phyloP scores from a whole-genome alignment of 768 basidiomycete genomes.

The Termitomyces sp. region DNA sequence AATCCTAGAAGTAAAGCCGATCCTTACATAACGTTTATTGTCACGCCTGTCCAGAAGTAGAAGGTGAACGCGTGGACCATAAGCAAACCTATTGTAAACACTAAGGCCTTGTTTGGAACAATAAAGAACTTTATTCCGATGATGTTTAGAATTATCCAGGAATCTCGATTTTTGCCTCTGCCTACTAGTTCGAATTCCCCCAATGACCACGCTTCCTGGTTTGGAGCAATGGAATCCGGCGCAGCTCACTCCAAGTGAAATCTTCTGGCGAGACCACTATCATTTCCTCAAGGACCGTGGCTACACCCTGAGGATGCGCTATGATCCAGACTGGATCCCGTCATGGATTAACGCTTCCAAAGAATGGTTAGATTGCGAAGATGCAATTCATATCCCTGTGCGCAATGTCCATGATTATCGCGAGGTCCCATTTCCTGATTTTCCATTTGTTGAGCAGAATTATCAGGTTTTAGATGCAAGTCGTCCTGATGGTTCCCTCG shows the following conservation, averaged over 20 bases:
- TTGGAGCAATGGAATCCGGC: not conserved
- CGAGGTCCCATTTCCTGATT: not conserved
- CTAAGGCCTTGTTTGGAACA: not conserved
- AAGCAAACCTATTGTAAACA: not conserved
- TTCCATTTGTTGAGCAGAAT: not conserved
- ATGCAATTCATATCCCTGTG: not conserved
- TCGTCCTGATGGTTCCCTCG: conserved; percentile 22
- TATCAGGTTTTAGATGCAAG: conserved; percentile 20
- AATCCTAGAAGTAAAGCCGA: not conserved
- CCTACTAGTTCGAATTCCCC: not conserved
- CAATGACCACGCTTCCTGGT: not conserved
- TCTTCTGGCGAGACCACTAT: not conserved
- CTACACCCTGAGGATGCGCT: not conserved
- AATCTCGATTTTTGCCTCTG: too few relatives aligned
- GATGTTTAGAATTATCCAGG: not conserved
- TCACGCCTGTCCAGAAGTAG: too few relatives aligned
- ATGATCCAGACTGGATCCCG: not conserved
- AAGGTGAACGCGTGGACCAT: too few relatives aligned
- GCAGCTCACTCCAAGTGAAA: not conserved
- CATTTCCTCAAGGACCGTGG: conserved; percentile 4
- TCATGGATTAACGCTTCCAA: conserved; percentile 1
- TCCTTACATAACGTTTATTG: not conserved
- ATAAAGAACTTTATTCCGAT: not conserved
- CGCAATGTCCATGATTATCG: not conserved
- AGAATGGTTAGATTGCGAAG: not conserved